phyloP scores from a whole-genome alignment of 2,329 filamentous ascomycete genomes.

The Penicillium sp. region DNA sequence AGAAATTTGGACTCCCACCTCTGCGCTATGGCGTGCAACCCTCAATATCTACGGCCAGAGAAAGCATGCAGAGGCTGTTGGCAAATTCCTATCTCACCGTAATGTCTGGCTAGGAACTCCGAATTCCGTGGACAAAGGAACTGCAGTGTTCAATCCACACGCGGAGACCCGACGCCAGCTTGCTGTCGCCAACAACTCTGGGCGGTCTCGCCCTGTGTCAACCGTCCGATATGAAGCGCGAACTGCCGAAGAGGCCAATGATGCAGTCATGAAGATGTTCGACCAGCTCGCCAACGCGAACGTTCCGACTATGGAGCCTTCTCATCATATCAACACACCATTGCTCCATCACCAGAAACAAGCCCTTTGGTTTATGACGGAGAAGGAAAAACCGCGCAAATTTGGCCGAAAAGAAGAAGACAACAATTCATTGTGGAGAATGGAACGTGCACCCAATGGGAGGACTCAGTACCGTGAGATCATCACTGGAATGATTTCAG shows the following conservation, averaged over 20 bases:
- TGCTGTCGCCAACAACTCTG: slow-evolving; percentile 18
- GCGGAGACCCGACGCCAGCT: slow-evolving; percentile 47
- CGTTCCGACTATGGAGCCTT: slow-evolving; percentile 69
- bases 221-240: slow-evolving; percentile 47
- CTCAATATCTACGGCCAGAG: slow-evolving; percentile 78
- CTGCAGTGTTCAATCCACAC: slow-evolving; percentile 76
- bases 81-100: slow-evolving; percentile 62
- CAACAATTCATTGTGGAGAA: slow-evolving; percentile 75
- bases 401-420: slow-evolving; percentile 58
- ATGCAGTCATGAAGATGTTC: slow-evolving; percentile 82
- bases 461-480: slow-evolving; percentile 72
- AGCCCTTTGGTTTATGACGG: slow-evolving; percentile 80
- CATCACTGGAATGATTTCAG: slow-evolving; percentile 69
- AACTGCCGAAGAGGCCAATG: slow-evolving; percentile 80
- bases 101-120: slow-evolving; percentile 67
- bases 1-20: slow-evolving; percentile 59
- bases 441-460: slow-evolving; percentile 55
- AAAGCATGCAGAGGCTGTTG: slow-evolving; percentile 63
- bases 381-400: slow-evolving; percentile 67
- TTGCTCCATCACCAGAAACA: slow-evolving; percentile 87
- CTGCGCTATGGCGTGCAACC: slow-evolving; percentile 61
- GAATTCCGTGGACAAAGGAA: slow-evolving; percentile 63
- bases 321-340: slow-evolving; percentile 59
- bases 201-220: slow-evolving; percentile 20
- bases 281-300: slow-evolving; percentile 76